These are phyloP conservation scores for Yamadazyma pseudoaaseri DNA, from an alignment of 1,139 yeast species.

Conservation along the genomic window DNA sequence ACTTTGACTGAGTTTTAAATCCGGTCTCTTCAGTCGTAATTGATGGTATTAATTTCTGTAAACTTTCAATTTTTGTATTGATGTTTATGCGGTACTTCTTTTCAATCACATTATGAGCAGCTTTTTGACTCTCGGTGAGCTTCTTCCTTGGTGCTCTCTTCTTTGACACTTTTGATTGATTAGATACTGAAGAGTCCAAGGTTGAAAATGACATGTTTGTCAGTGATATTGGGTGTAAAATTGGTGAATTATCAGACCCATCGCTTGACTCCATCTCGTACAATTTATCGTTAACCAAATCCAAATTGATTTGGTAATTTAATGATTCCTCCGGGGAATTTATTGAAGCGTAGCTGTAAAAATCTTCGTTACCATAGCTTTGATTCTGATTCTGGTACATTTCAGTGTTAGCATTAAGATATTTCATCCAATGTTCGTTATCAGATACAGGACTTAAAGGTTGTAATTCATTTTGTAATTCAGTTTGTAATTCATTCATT, in stretches of 20 bases:
- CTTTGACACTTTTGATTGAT: conserved; percentile 9
- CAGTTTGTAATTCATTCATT: too few relatives aligned
- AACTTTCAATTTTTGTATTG: conserved; percentile 66
- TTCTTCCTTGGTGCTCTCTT: conserved; percentile 57
- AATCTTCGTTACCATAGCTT: conserved; percentile 4
- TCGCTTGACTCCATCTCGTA: background rate
- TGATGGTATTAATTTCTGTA: conserved; percentile 66
- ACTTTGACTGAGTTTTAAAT: conserved; percentile 39
- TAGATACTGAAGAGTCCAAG: background rate
- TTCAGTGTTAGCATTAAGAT: conserved; percentile 10
- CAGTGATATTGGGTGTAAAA: background rate
- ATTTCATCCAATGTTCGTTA: conserved; percentile 15
- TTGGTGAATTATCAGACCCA: background rate
- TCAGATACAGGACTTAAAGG: conserved; percentile 14
- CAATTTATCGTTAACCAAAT: conserved; percentile 13
- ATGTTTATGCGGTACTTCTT: conserved; percentile 71
- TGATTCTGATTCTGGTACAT: background rate
- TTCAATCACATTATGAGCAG: conserved; percentile 70
- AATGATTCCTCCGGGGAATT: conserved; percentile 6
- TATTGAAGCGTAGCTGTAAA: conserved; percentile 3
- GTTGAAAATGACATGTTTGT: background rate
- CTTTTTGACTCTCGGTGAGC: conserved; percentile 59
- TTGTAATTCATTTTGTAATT: conserved; percentile 5
- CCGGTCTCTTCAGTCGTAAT: conserved; percentile 59
- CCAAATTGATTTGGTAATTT: conserved; percentile 10